Evolutionary conservation across 2,329 filamentous ascomycete species (phyloP).

Genomic region (Paraphaeosphaeria sporulosa): DNA sequence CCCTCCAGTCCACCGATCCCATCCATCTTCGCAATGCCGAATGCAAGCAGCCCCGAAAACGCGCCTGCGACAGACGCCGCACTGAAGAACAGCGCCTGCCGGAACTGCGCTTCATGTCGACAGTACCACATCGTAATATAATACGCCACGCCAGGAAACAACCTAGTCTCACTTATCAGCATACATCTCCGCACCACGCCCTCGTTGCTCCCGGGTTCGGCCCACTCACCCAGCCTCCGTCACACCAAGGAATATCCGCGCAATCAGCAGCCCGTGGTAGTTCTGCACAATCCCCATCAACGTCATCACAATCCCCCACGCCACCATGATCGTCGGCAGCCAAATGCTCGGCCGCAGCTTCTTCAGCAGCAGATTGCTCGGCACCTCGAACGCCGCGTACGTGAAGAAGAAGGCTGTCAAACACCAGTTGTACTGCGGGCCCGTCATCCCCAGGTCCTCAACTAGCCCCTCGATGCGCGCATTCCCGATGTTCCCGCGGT

Average conservation of each 20-base stretch:
- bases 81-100: conserved; percentile 67
- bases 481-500: conserved; percentile 53
- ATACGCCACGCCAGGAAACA: conserved; percentile 54
- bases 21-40: conserved; percentile 67
- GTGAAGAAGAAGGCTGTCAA: conserved; percentile 70
- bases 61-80: conserved; percentile 65
- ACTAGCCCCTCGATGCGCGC: conserved; percentile 47
- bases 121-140: conserved; percentile 71
- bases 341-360: conserved; percentile 59
- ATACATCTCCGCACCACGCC: conserved; percentile 7
- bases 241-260: conserved; percentile 56
- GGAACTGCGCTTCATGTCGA: conserved; percentile 64
- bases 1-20: conserved; percentile 53
- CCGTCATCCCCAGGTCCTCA: conserved; percentile 44
- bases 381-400: conserved; percentile 58
- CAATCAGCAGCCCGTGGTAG: conserved; percentile 55
- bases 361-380: conserved; percentile 69
- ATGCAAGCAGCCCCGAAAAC: conserved; percentile 67
- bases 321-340: conserved; percentile 57
- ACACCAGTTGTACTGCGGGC: conserved; percentile 69
- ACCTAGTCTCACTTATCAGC: conserved; percentile 10
- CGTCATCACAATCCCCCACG: conserved; percentile 60
- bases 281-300: conserved; percentile 58
- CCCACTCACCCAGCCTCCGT: conserved; percentile 43
- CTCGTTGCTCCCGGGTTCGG: too few relatives aligned